Conservation (phyloP, 306 rosid species). For the Fragaria iinumae region DNA sequence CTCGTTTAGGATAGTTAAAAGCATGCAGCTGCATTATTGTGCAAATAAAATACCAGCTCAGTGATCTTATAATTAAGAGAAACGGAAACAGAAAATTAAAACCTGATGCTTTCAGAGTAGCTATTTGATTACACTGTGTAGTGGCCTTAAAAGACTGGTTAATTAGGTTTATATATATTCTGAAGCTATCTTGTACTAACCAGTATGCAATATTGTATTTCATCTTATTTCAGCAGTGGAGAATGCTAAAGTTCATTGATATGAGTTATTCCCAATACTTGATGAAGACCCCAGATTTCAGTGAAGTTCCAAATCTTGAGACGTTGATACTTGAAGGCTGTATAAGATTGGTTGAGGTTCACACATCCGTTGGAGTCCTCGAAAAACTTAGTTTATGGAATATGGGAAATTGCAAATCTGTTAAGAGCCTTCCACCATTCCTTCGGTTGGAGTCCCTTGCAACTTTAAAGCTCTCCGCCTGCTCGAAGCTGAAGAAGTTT, state of each 20-base stretch:
- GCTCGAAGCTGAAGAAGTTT: constrained; percentile 16
- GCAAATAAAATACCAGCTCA: too few relatives aligned
- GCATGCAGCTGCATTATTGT: too few relatives aligned
- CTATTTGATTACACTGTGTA: too few relatives aligned
- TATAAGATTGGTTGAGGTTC: constrained; percentile 12
- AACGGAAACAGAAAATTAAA: too few relatives aligned
- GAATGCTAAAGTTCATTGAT: background rate
- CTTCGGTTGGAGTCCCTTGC: constrained; percentile 18
- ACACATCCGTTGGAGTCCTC: constrained; percentile 20
- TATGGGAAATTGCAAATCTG: constrained; percentile 21
- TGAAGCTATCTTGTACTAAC: background rate
- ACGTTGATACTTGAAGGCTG: constrained; percentile 27
- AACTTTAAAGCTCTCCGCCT: constrained; percentile 14
- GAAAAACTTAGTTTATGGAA: constrained; percentile 13
- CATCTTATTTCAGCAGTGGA: background rate
- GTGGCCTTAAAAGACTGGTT: too few relatives aligned
- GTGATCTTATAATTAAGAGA: too few relatives aligned
- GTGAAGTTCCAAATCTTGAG: constrained; percentile 23
- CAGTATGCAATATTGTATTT: background rate
- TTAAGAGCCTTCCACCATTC: background rate
- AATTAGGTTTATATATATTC: too few relatives aligned
- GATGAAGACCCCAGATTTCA: constrained; percentile 19
- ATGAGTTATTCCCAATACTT: constrained; percentile 17
- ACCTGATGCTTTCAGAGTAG: too few relatives aligned
- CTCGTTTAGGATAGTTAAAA: too few relatives aligned